phyloP scores from a whole-genome alignment of 176 grass and related monocot species.

The Oryza brachyantha region DNA sequence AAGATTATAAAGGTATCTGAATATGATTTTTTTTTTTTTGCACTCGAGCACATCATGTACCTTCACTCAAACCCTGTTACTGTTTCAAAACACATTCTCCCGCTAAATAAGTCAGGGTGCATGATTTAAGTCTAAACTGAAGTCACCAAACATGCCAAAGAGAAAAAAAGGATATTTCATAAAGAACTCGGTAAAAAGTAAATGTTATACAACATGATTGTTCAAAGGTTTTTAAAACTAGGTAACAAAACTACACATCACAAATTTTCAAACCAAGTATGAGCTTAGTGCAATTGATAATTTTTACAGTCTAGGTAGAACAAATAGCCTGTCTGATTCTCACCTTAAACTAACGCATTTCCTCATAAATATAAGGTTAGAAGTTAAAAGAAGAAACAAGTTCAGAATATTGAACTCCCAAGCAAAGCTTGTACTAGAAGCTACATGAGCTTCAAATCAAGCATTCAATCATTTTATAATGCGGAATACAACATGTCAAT shows the following conservation, averaged over 20 bases:
- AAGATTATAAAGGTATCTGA: background rate
- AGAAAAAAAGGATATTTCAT: background rate
- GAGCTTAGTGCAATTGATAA: constrained; percentile 1
- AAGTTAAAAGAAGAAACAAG: background rate
- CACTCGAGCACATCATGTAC: background rate
- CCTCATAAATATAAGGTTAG: background rate
- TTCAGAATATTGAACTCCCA: constrained; percentile 2
- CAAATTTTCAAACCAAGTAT: no score
- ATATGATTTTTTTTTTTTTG: background rate
- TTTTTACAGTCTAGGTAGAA: background rate
- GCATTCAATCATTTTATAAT: background rate
- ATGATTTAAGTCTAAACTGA: background rate
- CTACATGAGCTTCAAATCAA: background rate
- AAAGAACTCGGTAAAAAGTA: background rate
- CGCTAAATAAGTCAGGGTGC: background rate
- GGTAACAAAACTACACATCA: no score
- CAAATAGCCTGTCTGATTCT: background rate
- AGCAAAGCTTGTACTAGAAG: background rate
- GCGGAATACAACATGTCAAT: background rate
- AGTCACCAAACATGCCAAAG: background rate
- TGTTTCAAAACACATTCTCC: background rate
- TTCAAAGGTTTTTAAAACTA: background rate
- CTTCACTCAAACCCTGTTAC: background rate
- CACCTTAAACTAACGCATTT: background rate
- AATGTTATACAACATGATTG: background rate